A percentile compares a stretch with the other conserved stretches of the same genome.
These are phyloP conservation scores for Boletus subcaerulescens DNA, from an alignment of 768 basidiomycete species.

Conservation along the genomic window DNA sequence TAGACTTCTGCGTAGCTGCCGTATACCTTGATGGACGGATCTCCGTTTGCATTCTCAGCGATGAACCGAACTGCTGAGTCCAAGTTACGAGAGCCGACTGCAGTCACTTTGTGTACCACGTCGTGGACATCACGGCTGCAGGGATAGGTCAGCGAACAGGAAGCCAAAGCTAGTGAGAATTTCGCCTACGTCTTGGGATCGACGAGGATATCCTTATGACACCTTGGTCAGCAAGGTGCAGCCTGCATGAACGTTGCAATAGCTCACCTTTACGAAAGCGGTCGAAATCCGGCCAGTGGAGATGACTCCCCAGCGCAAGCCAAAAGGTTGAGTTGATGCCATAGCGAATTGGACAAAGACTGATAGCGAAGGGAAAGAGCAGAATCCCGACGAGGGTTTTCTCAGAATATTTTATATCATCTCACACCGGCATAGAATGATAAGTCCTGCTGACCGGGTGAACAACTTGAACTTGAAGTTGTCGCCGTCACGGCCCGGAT, in stretches of 20 bases:
- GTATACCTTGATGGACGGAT: slow-evolving; percentile 59
- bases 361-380: background rate
- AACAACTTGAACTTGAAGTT: background rate
- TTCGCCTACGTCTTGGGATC: slow-evolving; percentile 69
- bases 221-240: background rate
- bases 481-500: too few species aligned
- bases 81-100: slow-evolving; percentile 73
- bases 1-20: slow-evolving; percentile 76
- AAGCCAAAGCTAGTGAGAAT: background rate
- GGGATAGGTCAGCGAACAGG: background rate
- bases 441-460: slow-evolving; percentile 5
- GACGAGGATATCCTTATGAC: slow-evolving; percentile 62
- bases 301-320: slow-evolving; percentile 82
- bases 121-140: slow-evolving; percentile 63
- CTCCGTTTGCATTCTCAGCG: slow-evolving; percentile 45
- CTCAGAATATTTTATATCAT: slow-evolving; percentile 2
- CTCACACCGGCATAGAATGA: background rate
- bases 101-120: slow-evolving; percentile 62
- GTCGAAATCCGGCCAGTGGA: slow-evolving; percentile 75
- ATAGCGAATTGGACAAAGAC: slow-evolving; percentile 6
- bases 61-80: slow-evolving; percentile 73
- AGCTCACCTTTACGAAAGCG: slow-evolving; percentile 60
- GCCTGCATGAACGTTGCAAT: background rate
- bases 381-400: background rate
- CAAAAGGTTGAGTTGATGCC: slow-evolving; percentile 34